These are phyloP conservation scores for Arthrinium phaeospermum DNA, from an alignment of 2,329 filamentous ascomycete genomes.

Conservation along the genomic window DNA sequence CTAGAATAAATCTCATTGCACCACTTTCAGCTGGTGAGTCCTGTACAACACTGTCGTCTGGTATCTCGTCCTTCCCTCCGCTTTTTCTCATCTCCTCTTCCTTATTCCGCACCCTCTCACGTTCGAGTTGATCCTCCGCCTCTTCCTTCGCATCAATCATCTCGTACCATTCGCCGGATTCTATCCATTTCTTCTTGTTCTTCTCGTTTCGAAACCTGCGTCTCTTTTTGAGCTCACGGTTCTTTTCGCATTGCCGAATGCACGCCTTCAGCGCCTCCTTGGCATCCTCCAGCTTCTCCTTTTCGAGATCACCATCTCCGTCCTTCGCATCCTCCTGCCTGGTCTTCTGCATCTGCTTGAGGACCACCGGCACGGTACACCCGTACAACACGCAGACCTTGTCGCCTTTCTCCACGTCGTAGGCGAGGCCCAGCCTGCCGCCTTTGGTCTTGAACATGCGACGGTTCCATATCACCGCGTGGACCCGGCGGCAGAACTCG, in stretches of 20 bases:
- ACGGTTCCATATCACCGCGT: constrained; percentile 36
- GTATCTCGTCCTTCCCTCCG: not conserved
- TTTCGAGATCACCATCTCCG: not conserved
- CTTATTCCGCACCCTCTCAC: not conserved
- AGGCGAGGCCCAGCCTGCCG: not conserved
- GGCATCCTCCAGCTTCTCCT: not conserved
- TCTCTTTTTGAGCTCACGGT: not conserved
- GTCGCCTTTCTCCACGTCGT: constrained; percentile 27
- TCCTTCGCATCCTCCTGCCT: not conserved
- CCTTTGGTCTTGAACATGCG: constrained; percentile 26
- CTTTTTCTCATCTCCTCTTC: not conserved
- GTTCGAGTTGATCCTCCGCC: not conserved
- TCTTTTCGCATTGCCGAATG: not conserved
- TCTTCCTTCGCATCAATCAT: not conserved
- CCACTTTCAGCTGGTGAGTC: too few species aligned
- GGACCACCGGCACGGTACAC: constrained; percentile 33
- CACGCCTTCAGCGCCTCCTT: not conserved
- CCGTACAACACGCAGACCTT: constrained; percentile 32
- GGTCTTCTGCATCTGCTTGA: constrained; percentile 5
- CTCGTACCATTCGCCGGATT: not conserved
- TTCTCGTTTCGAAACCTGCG: not conserved
- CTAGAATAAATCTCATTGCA: too few species aligned
- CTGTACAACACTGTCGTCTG: too few species aligned
- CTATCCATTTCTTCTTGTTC: not conserved
- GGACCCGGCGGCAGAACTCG: constrained; percentile 29